Percentiles rank a stretch among this genome's conserved stretches.
Conservation (phyloP, 1,284 basidiomycete species). For the Cryptococcus deneoformans region DNA sequence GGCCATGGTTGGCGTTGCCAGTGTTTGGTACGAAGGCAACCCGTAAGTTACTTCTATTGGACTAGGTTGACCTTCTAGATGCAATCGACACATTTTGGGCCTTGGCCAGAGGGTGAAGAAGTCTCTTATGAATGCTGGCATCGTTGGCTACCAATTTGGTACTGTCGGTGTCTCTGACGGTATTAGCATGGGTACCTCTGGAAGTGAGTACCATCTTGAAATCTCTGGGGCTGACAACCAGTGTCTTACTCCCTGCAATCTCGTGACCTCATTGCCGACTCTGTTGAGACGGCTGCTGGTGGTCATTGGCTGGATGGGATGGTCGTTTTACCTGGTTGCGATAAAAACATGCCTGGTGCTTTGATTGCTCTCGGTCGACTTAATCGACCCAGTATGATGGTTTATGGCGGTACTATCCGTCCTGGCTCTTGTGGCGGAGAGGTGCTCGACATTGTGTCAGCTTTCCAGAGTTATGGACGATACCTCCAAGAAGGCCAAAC, state of each 20-base stretch:
- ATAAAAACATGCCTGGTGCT: conserved; percentile 98
- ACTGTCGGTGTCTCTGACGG: conserved; percentile 97
- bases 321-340: conserved; percentile 93
- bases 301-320: conserved; percentile 99
- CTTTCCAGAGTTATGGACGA: conserved; percentile 93
- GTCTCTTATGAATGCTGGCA: conserved; percentile 66
- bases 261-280: conserved; percentile 94
- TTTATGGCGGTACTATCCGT: conserved; percentile 93
- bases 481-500: conserved; percentile 87
- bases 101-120: conserved; percentile 82
- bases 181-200: conserved; percentile 92
- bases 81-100: conserved; percentile 86
- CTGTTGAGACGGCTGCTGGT: conserved; percentile 92
- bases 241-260: conserved; percentile 94
- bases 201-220: conserved; percentile 51
- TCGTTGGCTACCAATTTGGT: conserved; percentile 96
- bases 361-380: conserved; percentile 88
- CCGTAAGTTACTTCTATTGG: conserved; percentile 48
- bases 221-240: conserved; percentile 12
- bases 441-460: conserved; percentile 86
- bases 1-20: conserved; percentile 92
- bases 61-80: conserved; percentile 51
- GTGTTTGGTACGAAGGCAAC: conserved; percentile 92
- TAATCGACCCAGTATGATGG: conserved; percentile 93
- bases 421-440: conserved; percentile 75